These are phyloP conservation scores for Phytopythium chamaehyphon DNA, from an alignment of 352 stramenopile species.

Conservation along the genomic window DNA sequence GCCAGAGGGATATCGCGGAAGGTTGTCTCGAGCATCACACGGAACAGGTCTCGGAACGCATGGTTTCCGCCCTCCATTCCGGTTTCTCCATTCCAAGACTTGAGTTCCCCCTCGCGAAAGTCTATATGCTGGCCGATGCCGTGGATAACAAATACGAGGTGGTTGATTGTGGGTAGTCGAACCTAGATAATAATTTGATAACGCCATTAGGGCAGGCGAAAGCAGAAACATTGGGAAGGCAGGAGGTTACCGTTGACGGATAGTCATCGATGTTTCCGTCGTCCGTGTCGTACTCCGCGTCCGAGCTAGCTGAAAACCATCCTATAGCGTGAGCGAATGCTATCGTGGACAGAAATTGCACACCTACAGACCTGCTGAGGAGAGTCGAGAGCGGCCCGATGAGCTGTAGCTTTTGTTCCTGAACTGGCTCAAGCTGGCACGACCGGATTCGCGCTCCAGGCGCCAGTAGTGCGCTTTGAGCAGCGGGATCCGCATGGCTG, in stretches of 20 bases:
- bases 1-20: conserved; percentile 79
- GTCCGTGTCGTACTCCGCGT: conserved; percentile 34
- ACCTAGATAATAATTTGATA: conserved; percentile 37
- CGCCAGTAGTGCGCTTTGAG: conserved; percentile 65
- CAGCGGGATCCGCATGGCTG: conserved; percentile 54
- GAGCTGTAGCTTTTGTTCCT: conserved; percentile 71
- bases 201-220: neutral
- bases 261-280: conserved; percentile 72
- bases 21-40: conserved; percentile 68
- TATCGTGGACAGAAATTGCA: neutral
- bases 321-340: neutral
- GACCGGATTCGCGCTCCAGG: conserved; percentile 21
- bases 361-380: conserved; percentile 1
- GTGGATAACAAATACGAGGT: conserved; percentile 86
- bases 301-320: conserved; percentile 1
- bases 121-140: conserved; percentile 84
- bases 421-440: conserved; percentile 24
- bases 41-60: conserved; percentile 75
- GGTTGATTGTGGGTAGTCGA: conserved; percentile 66
- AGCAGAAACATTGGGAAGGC: no score
- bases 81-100: conserved; percentile 70
- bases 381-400: conserved; percentile 19
- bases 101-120: conserved; percentile 81
- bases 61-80: conserved; percentile 77
- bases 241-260: conserved; percentile 65